These are phyloP conservation scores for Hyaloperonospora arabidopsidis DNA, from an alignment of 352 stramenopile species.

Conservation along the genomic window DNA sequence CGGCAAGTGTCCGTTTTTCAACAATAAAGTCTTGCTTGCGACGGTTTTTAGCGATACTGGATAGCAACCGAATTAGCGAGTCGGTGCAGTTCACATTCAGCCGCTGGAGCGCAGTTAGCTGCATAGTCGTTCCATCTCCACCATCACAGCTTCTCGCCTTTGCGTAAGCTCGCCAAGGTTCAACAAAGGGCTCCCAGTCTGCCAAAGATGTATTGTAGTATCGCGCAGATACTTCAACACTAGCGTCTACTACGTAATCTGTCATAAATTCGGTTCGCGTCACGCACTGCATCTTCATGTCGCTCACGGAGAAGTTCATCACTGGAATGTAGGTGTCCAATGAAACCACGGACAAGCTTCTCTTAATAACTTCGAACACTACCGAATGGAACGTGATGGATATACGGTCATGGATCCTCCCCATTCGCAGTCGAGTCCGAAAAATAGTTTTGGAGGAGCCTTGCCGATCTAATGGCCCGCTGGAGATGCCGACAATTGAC, in stretches of 20 bases:
- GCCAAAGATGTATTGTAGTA: conserved; percentile 86
- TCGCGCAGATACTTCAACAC: conserved; percentile 67
- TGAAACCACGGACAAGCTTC: conserved; percentile 78
- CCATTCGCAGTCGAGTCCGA: conserved; percentile 54
- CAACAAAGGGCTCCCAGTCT: conserved; percentile 84
- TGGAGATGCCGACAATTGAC: conserved; percentile 49
- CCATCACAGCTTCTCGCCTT: conserved; percentile 51
- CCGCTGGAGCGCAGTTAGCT: conserved; percentile 77
- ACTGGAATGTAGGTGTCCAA: conserved; percentile 87
- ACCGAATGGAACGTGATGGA: conserved; percentile 65
- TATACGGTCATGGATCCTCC: conserved; percentile 64
- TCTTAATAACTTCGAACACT: conserved; percentile 86
- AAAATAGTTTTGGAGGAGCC: conserved; percentile 45
- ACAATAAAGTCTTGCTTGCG: conserved; percentile 64
- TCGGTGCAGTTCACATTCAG: conserved; percentile 85
- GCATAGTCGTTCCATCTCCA: conserved; percentile 50
- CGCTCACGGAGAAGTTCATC: conserved; percentile 81
- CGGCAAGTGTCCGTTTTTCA: conserved; percentile 66
- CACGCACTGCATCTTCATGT: conserved; percentile 71
- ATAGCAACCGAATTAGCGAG: conserved; percentile 70
- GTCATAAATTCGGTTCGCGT: conserved; percentile 61
- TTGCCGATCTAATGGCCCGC: conserved; percentile 35
- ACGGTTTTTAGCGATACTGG: conserved; percentile 69
- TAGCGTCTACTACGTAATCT: conserved; percentile 66
- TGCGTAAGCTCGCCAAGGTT: conserved; percentile 74